phyloP scores from a whole-genome alignment of 164 flowering plant genomes.

The Magnolia sinica region DNA sequence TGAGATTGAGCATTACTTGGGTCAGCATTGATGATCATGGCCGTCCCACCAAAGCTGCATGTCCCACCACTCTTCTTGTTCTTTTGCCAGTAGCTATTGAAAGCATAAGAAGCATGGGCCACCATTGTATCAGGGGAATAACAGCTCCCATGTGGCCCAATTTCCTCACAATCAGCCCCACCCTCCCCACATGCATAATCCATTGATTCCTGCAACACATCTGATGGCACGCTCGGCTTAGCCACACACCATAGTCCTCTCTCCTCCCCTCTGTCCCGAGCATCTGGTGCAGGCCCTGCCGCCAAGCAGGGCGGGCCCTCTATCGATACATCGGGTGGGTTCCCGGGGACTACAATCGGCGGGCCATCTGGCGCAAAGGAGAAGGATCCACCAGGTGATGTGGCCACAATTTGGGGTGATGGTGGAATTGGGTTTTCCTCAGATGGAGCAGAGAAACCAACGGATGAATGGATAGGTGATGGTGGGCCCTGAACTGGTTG shows the following conservation, averaged over 20 bases:
- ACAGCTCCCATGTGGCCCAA: conserved; percentile 66
- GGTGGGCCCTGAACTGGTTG: conserved; percentile 34
- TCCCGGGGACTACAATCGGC: conserved; percentile 21
- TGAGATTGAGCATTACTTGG: conserved; percentile 54
- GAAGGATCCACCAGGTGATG: conserved; percentile 24
- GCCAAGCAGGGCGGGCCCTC: conserved; percentile 44
- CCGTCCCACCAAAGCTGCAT: conserved; percentile 90
- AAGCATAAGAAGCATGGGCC: conserved; percentile 93
- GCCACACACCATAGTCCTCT: conserved; percentile 85
- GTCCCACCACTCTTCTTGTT: conserved; percentile 69
- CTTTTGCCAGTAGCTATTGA: conserved; percentile 95
- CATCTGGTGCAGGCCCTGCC: conserved; percentile 34
- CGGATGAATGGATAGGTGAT: conserved; percentile 39
- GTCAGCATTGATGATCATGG: conserved; percentile 77
- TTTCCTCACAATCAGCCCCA: conserved; percentile 73
- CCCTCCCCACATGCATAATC: conserved; percentile 95
- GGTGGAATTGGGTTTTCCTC: conserved; percentile 48
- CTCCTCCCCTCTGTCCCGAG: conserved; percentile 19
- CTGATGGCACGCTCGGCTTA: conserved; percentile 78
- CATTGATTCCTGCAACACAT: conserved; percentile 66
- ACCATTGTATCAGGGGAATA: conserved; percentile 59
- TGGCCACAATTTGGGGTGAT: conserved; percentile 6
- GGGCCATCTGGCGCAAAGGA: conserved; percentile 19
- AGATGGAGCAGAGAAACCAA: conserved; percentile 45
- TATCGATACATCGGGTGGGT: conserved; percentile 28